Evolutionary conservation across 768 basidiomycete species (phyloP).

Genomic region (Botryobasidium botryosum): DNA sequence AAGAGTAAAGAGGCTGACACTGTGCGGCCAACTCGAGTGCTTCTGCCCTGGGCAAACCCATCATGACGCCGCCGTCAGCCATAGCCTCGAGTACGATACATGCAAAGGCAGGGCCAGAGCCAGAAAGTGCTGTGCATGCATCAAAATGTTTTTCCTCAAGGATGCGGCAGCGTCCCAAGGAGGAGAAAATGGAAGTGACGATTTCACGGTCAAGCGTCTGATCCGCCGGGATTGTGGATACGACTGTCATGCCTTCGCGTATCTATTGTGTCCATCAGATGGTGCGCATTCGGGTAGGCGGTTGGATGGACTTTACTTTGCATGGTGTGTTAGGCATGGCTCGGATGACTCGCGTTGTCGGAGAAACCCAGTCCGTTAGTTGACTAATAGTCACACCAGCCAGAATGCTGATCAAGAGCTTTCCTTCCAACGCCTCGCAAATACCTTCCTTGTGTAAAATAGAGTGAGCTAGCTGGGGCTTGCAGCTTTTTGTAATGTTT

Average conservation of each 20-base stretch:
- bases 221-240: constrained; percentile 46
- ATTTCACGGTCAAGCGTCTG: constrained; percentile 38
- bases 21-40: constrained; percentile 92
- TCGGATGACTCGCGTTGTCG: constrained; percentile 72
- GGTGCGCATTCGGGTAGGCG: too few species aligned
- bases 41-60: constrained; percentile 89
- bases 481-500: constrained; percentile 42
- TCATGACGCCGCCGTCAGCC: constrained; percentile 99
- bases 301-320: constrained; percentile 38
- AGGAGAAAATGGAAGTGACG: constrained; percentile 87
- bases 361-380: constrained; percentile 52
- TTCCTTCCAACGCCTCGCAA: constrained; percentile 66
- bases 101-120: constrained; percentile 93
- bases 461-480: constrained; percentile 68
- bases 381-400: constrained; percentile 90
- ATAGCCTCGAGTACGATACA: constrained; percentile 95
- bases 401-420: constrained; percentile 90
- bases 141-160: constrained; percentile 98
- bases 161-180: constrained; percentile 90
- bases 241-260: constrained; percentile 95
- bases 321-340: constrained; percentile 99
- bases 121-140: constrained; percentile 90
- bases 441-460: constrained; percentile 67
- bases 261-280: constrained; percentile 37
- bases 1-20: constrained; percentile 34